A percentile compares a stretch with the other conserved stretches of the same genome.
phyloP scores from a whole-genome alignment of 2,329 filamentous ascomycete genomes.

The Clarireedia monteithiana region DNA sequence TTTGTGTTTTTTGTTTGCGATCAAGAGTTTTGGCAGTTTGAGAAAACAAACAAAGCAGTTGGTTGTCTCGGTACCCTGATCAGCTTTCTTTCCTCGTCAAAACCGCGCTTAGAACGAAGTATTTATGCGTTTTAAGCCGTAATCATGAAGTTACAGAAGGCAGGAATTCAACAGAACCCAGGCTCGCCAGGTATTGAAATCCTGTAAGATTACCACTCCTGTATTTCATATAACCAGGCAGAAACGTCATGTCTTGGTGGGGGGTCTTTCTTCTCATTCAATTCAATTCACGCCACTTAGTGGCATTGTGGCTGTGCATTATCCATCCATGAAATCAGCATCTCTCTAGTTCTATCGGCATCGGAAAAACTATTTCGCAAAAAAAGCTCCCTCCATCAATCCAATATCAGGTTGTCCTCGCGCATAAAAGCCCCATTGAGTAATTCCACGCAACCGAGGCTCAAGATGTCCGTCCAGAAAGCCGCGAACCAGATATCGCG shows the following conservation, averaged over 20 bases:
- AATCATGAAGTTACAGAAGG: no score
- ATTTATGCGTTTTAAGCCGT: background rate
- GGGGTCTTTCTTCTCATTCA: background rate
- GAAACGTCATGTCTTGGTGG: slow-evolving; percentile 5
- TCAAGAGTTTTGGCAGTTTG: background rate
- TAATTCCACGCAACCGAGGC: background rate
- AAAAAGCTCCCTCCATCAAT: background rate
- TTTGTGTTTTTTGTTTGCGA: slow-evolving; percentile 1
- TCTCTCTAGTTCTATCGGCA: background rate
- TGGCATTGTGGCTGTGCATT: background rate
- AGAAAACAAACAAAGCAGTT: background rate
- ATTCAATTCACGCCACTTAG: background rate
- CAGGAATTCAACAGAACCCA: no score
- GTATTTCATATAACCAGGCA: background rate
- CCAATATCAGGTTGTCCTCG: background rate
- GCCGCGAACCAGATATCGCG: background rate
- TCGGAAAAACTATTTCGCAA: slow-evolving; percentile 5
- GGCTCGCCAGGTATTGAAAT: no score
- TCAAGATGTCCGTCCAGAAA: slow-evolving; percentile 1
- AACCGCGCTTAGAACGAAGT: background rate
- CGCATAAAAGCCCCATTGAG: background rate
- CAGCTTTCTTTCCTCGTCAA: background rate
- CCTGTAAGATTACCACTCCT: no score
- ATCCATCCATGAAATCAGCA: no score
- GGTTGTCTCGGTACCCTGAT: background rate